These are phyloP conservation scores for Wickerhamiella shivajii DNA, from an alignment of 805 yeast genomes.

Conservation along the genomic window DNA sequence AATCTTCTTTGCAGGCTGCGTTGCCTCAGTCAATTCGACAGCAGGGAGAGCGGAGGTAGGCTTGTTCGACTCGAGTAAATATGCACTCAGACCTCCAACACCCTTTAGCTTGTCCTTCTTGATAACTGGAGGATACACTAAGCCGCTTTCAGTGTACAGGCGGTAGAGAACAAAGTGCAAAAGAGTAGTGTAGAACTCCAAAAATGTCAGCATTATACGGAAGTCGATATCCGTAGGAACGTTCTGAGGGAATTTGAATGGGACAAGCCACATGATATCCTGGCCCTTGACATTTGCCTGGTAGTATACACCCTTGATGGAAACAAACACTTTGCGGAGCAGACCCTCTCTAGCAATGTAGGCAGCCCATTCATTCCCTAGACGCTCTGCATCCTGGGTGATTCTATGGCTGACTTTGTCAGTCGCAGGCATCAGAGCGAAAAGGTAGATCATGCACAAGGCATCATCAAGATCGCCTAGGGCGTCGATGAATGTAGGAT, in stretches of 20 bases:
- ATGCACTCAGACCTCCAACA: conserved; percentile 79
- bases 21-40: conserved; percentile 20
- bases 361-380: conserved; percentile 93
- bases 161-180: conserved; percentile 76
- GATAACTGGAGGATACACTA: conserved; percentile 83
- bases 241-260: conserved; percentile 92
- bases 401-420: conserved; percentile 64
- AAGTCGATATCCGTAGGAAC: conserved; percentile 91
- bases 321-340: conserved; percentile 79
- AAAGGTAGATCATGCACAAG: conserved; percentile 81
- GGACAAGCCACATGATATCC: conserved; percentile 90
- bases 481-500: conserved; percentile 88
- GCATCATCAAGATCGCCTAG: conserved; percentile 90
- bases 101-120: conserved; percentile 61
- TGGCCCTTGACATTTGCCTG: conserved; percentile 84
- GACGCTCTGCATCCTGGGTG: conserved; percentile 72
- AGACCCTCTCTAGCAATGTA: conserved; percentile 73
- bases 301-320: conserved; percentile 94
- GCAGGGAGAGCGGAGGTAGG: conserved; percentile 16
- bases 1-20: conserved; percentile 36
- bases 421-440: conserved; percentile 90
- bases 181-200: conserved; percentile 88
- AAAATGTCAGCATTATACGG: conserved; percentile 89
- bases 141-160: conserved; percentile 69
- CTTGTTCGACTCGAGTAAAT: conserved; percentile 43